Conservation (phyloP, 352 stramenopile species). For the Phytophthora meadii region DNA sequence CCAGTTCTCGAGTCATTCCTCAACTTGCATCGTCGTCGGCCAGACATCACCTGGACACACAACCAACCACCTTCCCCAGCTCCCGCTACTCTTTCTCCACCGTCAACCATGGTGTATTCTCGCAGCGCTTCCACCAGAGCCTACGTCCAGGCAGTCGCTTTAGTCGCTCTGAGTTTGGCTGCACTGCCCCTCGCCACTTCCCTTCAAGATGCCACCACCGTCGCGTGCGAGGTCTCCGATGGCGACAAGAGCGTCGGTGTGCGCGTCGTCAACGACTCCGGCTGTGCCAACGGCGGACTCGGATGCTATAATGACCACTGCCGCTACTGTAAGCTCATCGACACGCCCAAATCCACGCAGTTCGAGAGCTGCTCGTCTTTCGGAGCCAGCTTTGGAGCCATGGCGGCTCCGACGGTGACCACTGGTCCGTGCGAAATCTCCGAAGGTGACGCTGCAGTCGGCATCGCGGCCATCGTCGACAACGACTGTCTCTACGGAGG, state of each 20-base stretch:
- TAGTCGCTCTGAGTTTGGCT: constrained; percentile 20
- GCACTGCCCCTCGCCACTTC: constrained; percentile 15
- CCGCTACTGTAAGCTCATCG: constrained; percentile 47
- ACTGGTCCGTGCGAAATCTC: constrained; percentile 32
- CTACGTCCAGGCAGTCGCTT: constrained; percentile 24
- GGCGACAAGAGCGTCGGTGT: constrained; percentile 40
- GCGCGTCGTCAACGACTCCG: constrained; percentile 34
- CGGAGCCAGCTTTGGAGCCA: constrained; percentile 29
- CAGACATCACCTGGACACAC: constrained; percentile 13
- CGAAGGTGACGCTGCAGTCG: constrained; percentile 31
- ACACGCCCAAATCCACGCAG: constrained; percentile 41
- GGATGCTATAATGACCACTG: constrained; percentile 46
- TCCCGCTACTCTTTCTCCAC: not conserved
- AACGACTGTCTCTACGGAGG: constrained; percentile 40
- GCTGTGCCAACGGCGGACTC: constrained; percentile 37
- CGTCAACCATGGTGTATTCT: constrained; percentile 34
- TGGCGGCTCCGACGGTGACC: constrained; percentile 19
- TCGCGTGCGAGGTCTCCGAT: constrained; percentile 24
- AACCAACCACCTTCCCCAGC: constrained; percentile 5
- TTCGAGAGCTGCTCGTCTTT: constrained; percentile 43
- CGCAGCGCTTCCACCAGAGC: constrained; percentile 21
- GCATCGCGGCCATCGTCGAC: constrained; percentile 39
- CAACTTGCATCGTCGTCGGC: constrained; percentile 20
- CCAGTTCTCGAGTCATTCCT: constrained; percentile 5
- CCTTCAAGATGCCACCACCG: not conserved